Evolutionary conservation across 2,329 filamentous ascomycete genomes (phyloP).

Genomic region (Cercospora brassicicola): DNA sequence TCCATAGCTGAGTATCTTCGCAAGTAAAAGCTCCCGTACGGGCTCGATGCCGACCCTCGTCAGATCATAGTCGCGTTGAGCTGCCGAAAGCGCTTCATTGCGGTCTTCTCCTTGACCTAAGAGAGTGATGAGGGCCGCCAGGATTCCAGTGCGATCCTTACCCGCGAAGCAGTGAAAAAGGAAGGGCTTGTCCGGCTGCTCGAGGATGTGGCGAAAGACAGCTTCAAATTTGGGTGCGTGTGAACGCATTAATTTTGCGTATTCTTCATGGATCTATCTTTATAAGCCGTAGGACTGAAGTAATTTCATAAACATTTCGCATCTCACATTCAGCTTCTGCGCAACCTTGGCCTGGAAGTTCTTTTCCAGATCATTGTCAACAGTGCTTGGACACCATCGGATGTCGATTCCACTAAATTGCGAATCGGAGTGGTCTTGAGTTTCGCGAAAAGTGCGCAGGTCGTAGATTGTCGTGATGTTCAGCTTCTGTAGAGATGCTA

Average conservation of each 20-base stretch:
- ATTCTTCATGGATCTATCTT: neutral
- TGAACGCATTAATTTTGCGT: neutral
- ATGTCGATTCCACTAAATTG: neutral
- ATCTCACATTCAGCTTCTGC: neutral
- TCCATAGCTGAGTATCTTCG: neutral
- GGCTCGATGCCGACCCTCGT: neutral
- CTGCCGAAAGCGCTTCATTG: neutral
- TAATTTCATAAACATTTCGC: neutral
- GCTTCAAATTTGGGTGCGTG: neutral
- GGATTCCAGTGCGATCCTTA: neutral
- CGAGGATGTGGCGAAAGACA: neutral
- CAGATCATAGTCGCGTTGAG: neutral
- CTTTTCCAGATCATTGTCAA: neutral
- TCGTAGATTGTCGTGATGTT: constrained; percentile 10
- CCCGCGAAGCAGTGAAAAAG: neutral
- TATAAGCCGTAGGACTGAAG: neutral
- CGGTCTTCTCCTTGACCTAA: neutral
- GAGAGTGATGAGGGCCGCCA: neutral
- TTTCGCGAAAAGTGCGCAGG: constrained; percentile 7
- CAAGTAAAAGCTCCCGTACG: neutral
- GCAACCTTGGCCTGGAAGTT: neutral
- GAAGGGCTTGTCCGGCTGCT: neutral
- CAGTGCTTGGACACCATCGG: neutral
- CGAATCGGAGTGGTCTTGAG: neutral
- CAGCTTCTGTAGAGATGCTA: constrained; percentile 6